Base-by-base conservation (phyloP, 495 filamentous ascomycete species). In the Diplogelasinospora grovesii region DNA sequence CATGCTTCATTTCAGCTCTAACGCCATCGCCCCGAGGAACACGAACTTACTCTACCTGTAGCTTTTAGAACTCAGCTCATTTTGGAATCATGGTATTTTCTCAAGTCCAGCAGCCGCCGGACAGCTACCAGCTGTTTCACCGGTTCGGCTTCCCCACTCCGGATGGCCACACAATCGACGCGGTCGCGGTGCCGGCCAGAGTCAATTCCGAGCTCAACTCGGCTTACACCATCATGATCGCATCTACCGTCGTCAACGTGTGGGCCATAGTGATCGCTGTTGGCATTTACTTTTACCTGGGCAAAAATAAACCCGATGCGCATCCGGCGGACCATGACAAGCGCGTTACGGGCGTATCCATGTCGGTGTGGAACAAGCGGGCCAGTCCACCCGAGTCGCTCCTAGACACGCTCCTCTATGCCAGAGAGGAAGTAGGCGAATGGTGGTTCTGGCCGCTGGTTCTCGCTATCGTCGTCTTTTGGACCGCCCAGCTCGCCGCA, bases 311-410 rank as follows among this genome's bases (percentile, higher is more conserved):
- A 25, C 11, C 25, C 32, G 19, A 43, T 26, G 22, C 49, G 33
- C 21, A n/a, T n/a, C n/a, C n/a, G n/a, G n/a, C n/a, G n/a, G n/a
- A n/a, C n/a, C n/a, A n/a, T n/a, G n/a, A n/a, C n/a, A n/a, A n/a
- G n/a, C n/a, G n/a, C n/a, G n/a, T n/a, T n/a, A n/a, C n/a, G n/a
- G n/a, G n/a, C n/a, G 22, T 52, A 22, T 49, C 45, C 8, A 37
- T 36, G 7, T 48, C 41, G 5, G 34, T 59, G 5, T 59, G 55
- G 55, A 59, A 59, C 39, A 55, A 59, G 39, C 48, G 44, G 28
- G 32, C 36, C 2, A 46, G 43, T 16, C 48, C 52, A 9, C n/a
- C 31, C 24, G 45, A 49, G 24, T 54, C 52, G n/a, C 25, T 58
- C 11, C 8, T 52, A 10, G 54, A 50, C 34, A 47, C 46, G 10